Conservation (phyloP, 495 filamentous ascomycete species). For the Elasticomyces elasticus region DNA sequence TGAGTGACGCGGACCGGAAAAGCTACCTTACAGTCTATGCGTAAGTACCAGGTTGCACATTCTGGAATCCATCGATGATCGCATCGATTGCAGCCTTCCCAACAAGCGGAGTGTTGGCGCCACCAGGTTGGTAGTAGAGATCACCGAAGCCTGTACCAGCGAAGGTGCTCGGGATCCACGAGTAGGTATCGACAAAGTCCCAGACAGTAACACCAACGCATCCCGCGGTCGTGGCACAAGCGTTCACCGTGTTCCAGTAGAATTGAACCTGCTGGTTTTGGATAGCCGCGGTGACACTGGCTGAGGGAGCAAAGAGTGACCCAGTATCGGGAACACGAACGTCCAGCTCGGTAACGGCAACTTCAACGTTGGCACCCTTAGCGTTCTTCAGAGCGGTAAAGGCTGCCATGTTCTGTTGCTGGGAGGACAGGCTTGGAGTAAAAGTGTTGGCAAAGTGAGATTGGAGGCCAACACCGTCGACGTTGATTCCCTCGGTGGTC, state of each 20-base stretch:
- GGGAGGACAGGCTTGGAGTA: slow-evolving; percentile 35
- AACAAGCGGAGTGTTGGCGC: no score
- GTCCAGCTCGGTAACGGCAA: slow-evolving; percentile 51
- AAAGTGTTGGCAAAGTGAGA: slow-evolving; percentile 46
- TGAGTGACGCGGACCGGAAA: no score
- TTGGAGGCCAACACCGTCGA: slow-evolving; percentile 52
- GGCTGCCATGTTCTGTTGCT: slow-evolving; percentile 31
- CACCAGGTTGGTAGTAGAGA: slow-evolving; percentile 1
- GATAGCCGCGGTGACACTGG: background rate
- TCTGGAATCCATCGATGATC: no score
- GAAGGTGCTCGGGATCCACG: background rate
- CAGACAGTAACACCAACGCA: background rate
- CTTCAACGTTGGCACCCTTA: slow-evolving; percentile 36
- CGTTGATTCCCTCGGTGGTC: slow-evolving; percentile 39
- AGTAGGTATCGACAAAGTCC: background rate
- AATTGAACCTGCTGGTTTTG: background rate
- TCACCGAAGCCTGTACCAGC: background rate
- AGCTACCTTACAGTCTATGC: no score
- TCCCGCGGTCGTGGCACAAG: slow-evolving; percentile 9
- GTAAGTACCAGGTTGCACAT: no score
- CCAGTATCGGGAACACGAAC: slow-evolving; percentile 30
- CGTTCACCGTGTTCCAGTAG: slow-evolving; percentile 1
- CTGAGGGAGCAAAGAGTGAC: background rate
- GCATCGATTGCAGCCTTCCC: no score
- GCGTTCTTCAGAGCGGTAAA: slow-evolving; percentile 33